A percentile compares a stretch with the other conserved stretches of the same genome.
These are phyloP conservation scores for Rhamnella rubrinervis DNA, from an alignment of 331 rosid species.

Conservation along the genomic window DNA sequence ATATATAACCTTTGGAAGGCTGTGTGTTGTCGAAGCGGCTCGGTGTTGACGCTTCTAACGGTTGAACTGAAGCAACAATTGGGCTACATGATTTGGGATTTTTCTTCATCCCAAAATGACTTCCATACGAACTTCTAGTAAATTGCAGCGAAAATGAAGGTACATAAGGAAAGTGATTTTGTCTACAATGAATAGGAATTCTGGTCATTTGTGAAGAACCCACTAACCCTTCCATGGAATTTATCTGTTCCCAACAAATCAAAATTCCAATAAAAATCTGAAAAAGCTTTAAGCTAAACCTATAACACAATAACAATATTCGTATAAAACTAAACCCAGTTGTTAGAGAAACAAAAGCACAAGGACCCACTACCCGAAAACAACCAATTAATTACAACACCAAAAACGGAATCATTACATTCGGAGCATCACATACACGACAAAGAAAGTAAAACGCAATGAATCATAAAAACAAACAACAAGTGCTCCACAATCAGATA, in stretches of 20 bases:
- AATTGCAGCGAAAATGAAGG: constrained; percentile 30
- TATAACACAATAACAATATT: no score
- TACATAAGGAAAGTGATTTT: constrained; percentile 23
- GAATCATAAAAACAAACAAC: no score
- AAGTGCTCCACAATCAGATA: no score
- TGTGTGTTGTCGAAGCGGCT: constrained; percentile 50
- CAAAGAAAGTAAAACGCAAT: no score
- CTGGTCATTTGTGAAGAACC: constrained; percentile 38
- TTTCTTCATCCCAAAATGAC: constrained; percentile 34
- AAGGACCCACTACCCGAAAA: no score
- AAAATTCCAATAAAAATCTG: no score
- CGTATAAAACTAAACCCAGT: no score
- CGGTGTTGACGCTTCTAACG: constrained; percentile 46
- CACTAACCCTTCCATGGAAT: constrained; percentile 68
- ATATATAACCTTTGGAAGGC: constrained; percentile 65
- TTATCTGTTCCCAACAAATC: background rate
- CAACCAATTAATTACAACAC: no score
- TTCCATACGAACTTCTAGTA: constrained; percentile 24
- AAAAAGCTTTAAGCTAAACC: no score
- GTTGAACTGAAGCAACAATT: constrained; percentile 49
- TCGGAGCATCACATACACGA: no score
- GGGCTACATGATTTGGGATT: constrained; percentile 23
- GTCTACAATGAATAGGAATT: constrained; percentile 30
- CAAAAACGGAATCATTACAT: no score
- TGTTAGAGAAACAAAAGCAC: no score